Evolutionary conservation across 2,329 filamentous ascomycete genomes (phyloP).

Genomic region (Teratosphaeria nubilosa): DNA sequence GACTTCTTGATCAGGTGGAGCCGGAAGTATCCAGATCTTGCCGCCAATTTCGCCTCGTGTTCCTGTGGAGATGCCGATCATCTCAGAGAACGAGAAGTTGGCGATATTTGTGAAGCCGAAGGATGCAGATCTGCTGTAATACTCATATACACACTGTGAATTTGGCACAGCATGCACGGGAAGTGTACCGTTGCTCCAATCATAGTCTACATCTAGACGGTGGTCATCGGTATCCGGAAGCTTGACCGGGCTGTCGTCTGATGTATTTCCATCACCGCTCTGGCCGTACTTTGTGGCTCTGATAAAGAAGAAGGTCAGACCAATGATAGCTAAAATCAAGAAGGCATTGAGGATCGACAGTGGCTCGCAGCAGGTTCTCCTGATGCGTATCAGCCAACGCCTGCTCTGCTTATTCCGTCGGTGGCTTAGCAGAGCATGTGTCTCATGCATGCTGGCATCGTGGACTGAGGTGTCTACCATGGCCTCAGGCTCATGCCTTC

Average conservation of each 20-base stretch:
- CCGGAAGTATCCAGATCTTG: slow-evolving; percentile 29
- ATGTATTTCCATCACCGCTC: not conserved
- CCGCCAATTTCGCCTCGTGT: slow-evolving; percentile 24
- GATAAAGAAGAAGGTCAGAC: not conserved
- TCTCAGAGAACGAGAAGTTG: slow-evolving; percentile 19
- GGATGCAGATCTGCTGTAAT: slow-evolving; percentile 3
- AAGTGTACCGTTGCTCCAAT: not conserved
- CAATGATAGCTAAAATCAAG: not conserved
- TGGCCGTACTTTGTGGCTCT: not conserved
- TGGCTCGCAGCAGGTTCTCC: not conserved
- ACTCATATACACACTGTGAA: slow-evolving; percentile 7
- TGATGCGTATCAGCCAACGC: not conserved
- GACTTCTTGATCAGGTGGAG: slow-evolving; percentile 23
- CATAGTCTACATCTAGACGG: not conserved
- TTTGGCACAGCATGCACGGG: not conserved
- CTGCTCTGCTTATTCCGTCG: not conserved
- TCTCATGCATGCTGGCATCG: not conserved
- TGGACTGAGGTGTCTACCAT: not conserved
- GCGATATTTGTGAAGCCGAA: slow-evolving; percentile 8
- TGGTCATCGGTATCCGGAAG: not conserved
- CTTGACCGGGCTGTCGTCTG: not conserved
- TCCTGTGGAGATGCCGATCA: slow-evolving; percentile 12
- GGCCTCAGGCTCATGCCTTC: not conserved
- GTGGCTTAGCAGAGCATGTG: not conserved
- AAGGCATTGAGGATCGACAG: not conserved